These are phyloP conservation scores for Pinus taeda DNA, from an alignment of 75 land plant genomes.

Conservation along the genomic window DNA sequence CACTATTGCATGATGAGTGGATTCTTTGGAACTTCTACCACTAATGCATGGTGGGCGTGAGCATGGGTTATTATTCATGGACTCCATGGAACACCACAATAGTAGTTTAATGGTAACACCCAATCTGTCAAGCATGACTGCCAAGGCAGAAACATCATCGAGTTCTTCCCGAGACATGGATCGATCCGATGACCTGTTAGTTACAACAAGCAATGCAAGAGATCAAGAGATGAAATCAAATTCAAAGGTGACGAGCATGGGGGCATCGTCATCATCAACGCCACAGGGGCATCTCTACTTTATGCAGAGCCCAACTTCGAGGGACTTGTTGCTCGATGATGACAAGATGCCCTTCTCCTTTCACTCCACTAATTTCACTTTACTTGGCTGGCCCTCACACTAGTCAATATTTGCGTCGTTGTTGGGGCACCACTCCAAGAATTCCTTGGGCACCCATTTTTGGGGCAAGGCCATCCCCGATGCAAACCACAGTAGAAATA, in stretches of 20 bases:
- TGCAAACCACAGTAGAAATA: slow-evolving; percentile 29
- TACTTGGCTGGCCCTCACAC: slow-evolving; percentile 67
- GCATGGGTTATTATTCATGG: slow-evolving; percentile 48
- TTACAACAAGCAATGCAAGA: slow-evolving; percentile 55
- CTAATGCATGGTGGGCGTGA: slow-evolving; percentile 10
- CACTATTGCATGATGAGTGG: slow-evolving; percentile 47
- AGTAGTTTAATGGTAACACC: slow-evolving; percentile 41
- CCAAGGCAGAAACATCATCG: slow-evolving; percentile 49
- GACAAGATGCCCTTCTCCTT: slow-evolving; percentile 59
- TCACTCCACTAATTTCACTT: slow-evolving; percentile 35
- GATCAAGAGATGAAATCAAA: slow-evolving; percentile 71
- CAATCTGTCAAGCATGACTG: slow-evolving; percentile 58
- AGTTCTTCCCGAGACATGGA: slow-evolving; percentile 50
- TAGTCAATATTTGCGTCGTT: slow-evolving; percentile 20
- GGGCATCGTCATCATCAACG: too few relatives aligned
- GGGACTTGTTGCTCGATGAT: slow-evolving; percentile 73
- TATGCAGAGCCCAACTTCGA: slow-evolving; percentile 60
- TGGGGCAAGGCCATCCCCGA: slow-evolving; percentile 32
- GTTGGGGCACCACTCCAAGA: slow-evolving; percentile 17
- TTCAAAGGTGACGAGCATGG: too few relatives aligned
- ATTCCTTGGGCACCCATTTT: slow-evolving; percentile 55
- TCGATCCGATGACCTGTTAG: slow-evolving; percentile 50
- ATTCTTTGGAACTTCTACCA: slow-evolving; percentile 35
- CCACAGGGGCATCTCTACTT: slow-evolving; percentile 45
- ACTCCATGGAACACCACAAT: slow-evolving; percentile 46